Evolutionary conservation across 2,329 filamentous ascomycete species (phyloP), one percentile per base, ranked within the genome.

Genomic region (Trichoderma polysporum): DNA sequence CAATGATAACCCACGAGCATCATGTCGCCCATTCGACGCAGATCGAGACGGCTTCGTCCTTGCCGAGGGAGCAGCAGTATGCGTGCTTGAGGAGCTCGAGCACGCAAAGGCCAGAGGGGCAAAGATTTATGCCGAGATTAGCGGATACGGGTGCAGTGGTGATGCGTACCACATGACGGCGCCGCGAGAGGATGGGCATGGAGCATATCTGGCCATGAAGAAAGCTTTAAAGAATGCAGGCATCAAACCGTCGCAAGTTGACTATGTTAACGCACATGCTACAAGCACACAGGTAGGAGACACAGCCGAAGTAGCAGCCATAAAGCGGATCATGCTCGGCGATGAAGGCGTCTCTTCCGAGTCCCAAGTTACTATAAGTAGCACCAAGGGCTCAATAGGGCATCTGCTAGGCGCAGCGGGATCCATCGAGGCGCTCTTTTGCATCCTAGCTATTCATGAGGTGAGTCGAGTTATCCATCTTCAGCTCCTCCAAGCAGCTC

Each of bases 111-210:
- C 87, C 7, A 85, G 95, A 63, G 90, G 90, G 7, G 94, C 93
- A 19, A 83, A 80, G 5, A 94, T 98, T 66, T 96, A 98, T 75
- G 94, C 94, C 35, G 94, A 98, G 77, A 74, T 99, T 22, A 88
- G 83, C 74, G 95, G 95, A 2, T 98, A 98, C 74, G 95, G 94
- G 25, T 90, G 92, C 70, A 97, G 92, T 58, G 92, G 91, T 29
- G 95, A 99, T 78, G 94, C 95, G 2, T 81, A 96, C 77, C 95
- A 98, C 77, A 93, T 98, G 84, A 99, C 95, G 12, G 92, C 94
- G 1, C 95, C 95, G 0, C 88, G 89, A 19, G 88, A 90, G 72
- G 90, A 96, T 74, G 95, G 95, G 0, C 85, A 87, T 58, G 95
- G 95, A 0, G 94, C 95, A 0, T 86, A 88, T 33, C 82, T 91